Conservation (phyloP, 306 rosid species). For the Malus domestica region DNA sequence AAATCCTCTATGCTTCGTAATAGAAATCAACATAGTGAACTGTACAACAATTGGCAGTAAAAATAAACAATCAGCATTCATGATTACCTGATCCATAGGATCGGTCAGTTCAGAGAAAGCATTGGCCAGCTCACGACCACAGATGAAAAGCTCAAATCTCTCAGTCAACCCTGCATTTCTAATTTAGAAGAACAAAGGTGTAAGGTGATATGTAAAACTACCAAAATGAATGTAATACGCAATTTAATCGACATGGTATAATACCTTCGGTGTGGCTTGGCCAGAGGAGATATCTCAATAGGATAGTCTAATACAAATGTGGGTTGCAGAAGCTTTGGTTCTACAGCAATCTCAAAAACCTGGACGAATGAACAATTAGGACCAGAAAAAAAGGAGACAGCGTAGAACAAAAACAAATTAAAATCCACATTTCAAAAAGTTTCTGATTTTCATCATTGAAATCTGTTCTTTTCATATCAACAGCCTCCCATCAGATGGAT, state of each 20-base stretch:
- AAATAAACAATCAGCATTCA: neutral
- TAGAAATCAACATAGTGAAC: neutral
- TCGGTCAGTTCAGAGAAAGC: constrained; percentile 97
- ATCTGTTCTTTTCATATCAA: neutral
- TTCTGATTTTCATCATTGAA: neutral
- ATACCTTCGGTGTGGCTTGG: constrained; percentile 95
- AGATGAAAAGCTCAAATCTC: constrained; percentile 88
- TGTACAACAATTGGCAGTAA: neutral
- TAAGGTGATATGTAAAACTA: constrained; percentile 7
- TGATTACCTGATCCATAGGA: constrained; percentile 89
- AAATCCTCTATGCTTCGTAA: neutral
- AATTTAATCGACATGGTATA: neutral
- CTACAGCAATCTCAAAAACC: constrained; percentile 86
- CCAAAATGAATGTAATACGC: neutral
- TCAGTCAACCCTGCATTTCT: constrained; percentile 83
- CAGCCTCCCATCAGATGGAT: neutral
- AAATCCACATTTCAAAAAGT: neutral
- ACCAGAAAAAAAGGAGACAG: constrained; percentile 6
- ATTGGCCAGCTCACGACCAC: constrained; percentile 96
- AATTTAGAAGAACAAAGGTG: constrained; percentile 17
- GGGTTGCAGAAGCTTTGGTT: constrained; percentile 90
- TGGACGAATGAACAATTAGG: constrained; percentile 29
- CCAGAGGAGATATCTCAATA: constrained; percentile 89
- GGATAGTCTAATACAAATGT: constrained; percentile 98
- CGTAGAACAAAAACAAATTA: constrained; percentile 3